Conservation (phyloP, 768 basidiomycete species). For the Leccinum olivaceopallidum region DNA sequence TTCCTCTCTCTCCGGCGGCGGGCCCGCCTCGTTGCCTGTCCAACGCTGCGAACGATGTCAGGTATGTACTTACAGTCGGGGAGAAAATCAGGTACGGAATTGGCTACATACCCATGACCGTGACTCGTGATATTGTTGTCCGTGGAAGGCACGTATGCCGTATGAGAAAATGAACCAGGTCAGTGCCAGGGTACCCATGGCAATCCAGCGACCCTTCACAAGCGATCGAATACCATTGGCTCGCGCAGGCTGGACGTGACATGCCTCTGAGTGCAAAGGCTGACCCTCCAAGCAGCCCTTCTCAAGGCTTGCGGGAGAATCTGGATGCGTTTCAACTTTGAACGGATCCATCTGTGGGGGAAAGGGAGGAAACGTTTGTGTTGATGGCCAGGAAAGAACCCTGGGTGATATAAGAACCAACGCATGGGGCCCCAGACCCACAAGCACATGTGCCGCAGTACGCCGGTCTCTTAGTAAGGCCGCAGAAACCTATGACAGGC, state of each 20-base stretch:
- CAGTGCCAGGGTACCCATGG: constrained; percentile 8
- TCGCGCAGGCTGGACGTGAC: not conserved
- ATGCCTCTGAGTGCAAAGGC: constrained; percentile 2
- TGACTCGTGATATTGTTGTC: not conserved
- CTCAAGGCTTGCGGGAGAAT: constrained; percentile 14
- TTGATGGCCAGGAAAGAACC: not conserved
- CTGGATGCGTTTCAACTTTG: constrained; percentile 10
- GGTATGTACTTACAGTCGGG: not conserved
- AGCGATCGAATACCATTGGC: not conserved
- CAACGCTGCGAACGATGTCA: constrained; percentile 12
- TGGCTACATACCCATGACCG: constrained; percentile 14
- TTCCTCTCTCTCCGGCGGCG: constrained; percentile 1
- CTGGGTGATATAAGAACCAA: not conserved
- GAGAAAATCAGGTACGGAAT: not conserved
- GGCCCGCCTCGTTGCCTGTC: not conserved
- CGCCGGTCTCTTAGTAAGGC: not conserved
- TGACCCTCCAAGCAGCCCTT: constrained; percentile 16
- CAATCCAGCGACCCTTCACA: constrained; percentile 12
- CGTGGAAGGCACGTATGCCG: constrained; percentile 2
- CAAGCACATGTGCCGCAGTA: constrained; percentile 1
- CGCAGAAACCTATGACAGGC: not conserved
- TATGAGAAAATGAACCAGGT: constrained; percentile 17
- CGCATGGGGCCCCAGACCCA: not conserved
- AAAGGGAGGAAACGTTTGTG: not conserved
- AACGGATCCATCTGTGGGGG: constrained; percentile 15